These are phyloP conservation scores for Nasturtium officinale DNA, from an alignment of 345 rosid genomes.

Conservation along the genomic window DNA sequence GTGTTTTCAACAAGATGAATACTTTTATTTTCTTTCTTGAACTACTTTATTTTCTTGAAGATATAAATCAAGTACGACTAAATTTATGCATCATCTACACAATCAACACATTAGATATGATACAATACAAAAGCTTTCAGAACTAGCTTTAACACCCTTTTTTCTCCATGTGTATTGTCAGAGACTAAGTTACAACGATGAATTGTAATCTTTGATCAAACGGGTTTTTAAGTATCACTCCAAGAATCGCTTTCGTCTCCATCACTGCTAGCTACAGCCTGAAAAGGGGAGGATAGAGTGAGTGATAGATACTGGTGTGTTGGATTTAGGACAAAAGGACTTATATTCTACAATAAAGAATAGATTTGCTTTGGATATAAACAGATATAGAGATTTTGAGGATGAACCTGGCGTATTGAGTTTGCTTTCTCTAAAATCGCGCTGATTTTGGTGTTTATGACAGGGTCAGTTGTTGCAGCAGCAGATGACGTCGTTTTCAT, in stretches of 20 bases:
- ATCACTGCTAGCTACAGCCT: slow-evolving; percentile 83
- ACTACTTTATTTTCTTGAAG: slow-evolving; percentile 22
- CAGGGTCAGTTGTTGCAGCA: slow-evolving; percentile 45
- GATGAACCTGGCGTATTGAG: slow-evolving; percentile 89
- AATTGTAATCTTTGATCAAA: slow-evolving; percentile 2
- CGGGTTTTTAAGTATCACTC: slow-evolving; percentile 50
- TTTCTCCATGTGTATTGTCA: background rate
- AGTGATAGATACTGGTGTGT: slow-evolving; percentile 4
- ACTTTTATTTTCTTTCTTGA: background rate
- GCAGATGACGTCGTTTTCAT: slow-evolving; percentile 53
- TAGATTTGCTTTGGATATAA: slow-evolving; percentile 1
- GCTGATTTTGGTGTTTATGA: slow-evolving; percentile 61
- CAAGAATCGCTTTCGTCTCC: slow-evolving; percentile 83
- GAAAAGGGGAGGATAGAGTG: slow-evolving; percentile 37
- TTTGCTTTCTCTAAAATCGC: slow-evolving; percentile 91
- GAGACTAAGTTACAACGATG: background rate
- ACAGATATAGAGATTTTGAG: background rate
- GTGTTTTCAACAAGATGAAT: background rate
- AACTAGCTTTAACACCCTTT: slow-evolving; percentile 14
- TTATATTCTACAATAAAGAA: slow-evolving; percentile 15
- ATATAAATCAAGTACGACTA: slow-evolving; percentile 28
- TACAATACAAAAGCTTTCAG: slow-evolving; percentile 15
- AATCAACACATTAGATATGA: slow-evolving; percentile 23
- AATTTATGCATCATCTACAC: slow-evolving; percentile 25
- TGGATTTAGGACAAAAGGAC: background rate